Percentiles rank a stretch among this genome's conserved stretches.
These are phyloP conservation scores for Podaxis sp. DNA, from an alignment of 768 basidiomycete species.

Conservation along the genomic window DNA sequence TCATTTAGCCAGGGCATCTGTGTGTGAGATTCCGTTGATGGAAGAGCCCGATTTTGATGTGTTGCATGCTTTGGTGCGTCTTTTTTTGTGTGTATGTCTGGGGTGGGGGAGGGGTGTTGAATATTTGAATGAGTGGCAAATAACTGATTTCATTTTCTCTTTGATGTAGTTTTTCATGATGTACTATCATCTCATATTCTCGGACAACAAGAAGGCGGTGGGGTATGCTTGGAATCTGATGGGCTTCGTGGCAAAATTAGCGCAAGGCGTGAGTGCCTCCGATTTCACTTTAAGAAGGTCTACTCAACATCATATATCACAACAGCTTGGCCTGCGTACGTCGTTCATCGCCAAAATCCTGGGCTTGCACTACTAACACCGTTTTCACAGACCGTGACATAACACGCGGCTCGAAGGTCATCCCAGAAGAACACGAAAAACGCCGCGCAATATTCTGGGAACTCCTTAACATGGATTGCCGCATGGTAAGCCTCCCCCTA, in stretches of 20 bases:
- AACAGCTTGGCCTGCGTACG: slow-evolving; percentile 65
- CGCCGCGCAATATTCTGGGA: slow-evolving; percentile 73
- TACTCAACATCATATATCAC: slow-evolving; percentile 7
- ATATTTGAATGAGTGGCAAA: not conserved
- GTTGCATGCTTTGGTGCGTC: slow-evolving; percentile 56
- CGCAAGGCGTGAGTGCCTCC: slow-evolving; percentile 54
- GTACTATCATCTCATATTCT: slow-evolving; percentile 71
- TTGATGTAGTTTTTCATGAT: slow-evolving; percentile 54
- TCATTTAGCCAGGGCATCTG: slow-evolving; percentile 59
- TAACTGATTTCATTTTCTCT: not conserved
- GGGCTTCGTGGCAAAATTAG: slow-evolving; percentile 70
- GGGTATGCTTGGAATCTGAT: slow-evolving; percentile 75
- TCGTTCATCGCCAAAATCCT: slow-evolving; percentile 12
- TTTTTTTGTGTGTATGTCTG: not conserved
- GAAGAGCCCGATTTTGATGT: slow-evolving; percentile 73
- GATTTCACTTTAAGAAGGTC: slow-evolving; percentile 11
- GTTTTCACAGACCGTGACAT: slow-evolving; percentile 57
- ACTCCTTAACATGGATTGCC: slow-evolving; percentile 64
- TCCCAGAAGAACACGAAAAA: slow-evolving; percentile 70
- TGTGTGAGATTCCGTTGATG: slow-evolving; percentile 72
- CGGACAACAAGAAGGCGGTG: slow-evolving; percentile 67
- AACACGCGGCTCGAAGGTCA: slow-evolving; percentile 50
- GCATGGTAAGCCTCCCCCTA: slow-evolving; percentile 39
- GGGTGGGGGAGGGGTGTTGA: not conserved
- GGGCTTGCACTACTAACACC: slow-evolving; percentile 11